Conservation (phyloP, 2,329 filamentous ascomycete species). For the Colletotrichum simmondsii region DNA sequence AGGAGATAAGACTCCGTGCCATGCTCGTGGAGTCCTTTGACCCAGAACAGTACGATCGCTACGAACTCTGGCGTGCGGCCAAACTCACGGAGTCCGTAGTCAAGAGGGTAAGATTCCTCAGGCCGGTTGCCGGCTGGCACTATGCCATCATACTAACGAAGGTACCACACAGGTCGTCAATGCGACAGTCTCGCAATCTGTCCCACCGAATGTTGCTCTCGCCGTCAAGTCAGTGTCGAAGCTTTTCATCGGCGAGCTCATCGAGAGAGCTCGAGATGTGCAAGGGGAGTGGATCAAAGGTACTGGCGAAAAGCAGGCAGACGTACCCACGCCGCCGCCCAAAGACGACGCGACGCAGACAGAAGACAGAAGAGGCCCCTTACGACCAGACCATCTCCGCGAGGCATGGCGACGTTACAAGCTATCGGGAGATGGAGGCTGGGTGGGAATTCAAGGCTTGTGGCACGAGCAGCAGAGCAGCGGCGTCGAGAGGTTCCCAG, state of each 20-base stretch:
- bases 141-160: constrained; percentile 4
- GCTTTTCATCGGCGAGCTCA: constrained; percentile 80
- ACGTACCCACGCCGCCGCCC: constrained; percentile 56
- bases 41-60: constrained; percentile 74
- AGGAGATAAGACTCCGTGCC: constrained; percentile 66
- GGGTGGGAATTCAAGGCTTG: constrained; percentile 67
- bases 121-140: not conserved
- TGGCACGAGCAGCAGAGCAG: constrained; percentile 71
- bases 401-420: constrained; percentile 79
- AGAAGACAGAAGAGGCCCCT: constrained; percentile 61
- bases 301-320: constrained; percentile 66
- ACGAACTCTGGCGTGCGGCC: constrained; percentile 76
- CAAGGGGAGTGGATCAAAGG: constrained; percentile 77
- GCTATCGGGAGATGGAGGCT: constrained; percentile 69
- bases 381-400: constrained; percentile 79
- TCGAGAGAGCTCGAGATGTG: constrained; percentile 76
- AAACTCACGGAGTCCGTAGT: constrained; percentile 77
- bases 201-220: constrained; percentile 77
- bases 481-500: constrained; percentile 69
- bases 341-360: constrained; percentile 41
- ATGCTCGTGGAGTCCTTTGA: constrained; percentile 75
- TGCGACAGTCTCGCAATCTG: constrained; percentile 82
- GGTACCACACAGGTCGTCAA: constrained; percentile 71
- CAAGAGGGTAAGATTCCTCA: constrained; percentile 64
- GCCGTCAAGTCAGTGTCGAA: constrained; percentile 83